Percentiles rank a stretch among this genome's conserved stretches.
phyloP scores from a whole-genome alignment of 768 basidiomycete species.

The Rickenella mellea region DNA sequence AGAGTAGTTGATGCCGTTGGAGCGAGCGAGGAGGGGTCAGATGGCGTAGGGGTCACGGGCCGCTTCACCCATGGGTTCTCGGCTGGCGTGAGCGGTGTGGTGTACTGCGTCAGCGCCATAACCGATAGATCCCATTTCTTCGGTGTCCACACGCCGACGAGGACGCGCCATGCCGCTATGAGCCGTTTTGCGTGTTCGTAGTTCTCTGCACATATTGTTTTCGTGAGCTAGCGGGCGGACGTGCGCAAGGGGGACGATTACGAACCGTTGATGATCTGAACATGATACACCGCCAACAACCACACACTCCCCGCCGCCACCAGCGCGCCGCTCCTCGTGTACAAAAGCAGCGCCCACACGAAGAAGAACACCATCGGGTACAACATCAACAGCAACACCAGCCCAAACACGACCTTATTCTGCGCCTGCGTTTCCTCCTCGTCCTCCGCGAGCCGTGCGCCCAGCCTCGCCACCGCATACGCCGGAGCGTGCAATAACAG shows the following conservation, averaged over 20 bases:
- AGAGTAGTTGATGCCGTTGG: slow-evolving; percentile 8
- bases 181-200: slow-evolving; percentile 80
- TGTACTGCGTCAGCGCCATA: slow-evolving; percentile 65
- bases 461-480: slow-evolving; percentile 72
- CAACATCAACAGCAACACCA: slow-evolving; percentile 56
- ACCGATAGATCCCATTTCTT: slow-evolving; percentile 73
- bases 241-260: slow-evolving; percentile 11
- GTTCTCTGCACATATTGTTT: slow-evolving; percentile 35
- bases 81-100: slow-evolving; percentile 52
- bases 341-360: slow-evolving; percentile 78
- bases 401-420: slow-evolving; percentile 88
- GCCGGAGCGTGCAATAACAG: slow-evolving; percentile 76
- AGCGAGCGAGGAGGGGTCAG: slow-evolving; percentile 12
- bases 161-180: slow-evolving; percentile 90
- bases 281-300: slow-evolving; percentile 79
- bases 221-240: slow-evolving; percentile 1
- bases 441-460: slow-evolving; percentile 64
- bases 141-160: slow-evolving; percentile 91
- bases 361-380: slow-evolving; percentile 81
- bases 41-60: slow-evolving; percentile 20
- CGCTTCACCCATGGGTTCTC: slow-evolving; percentile 66
- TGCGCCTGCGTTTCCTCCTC: slow-evolving; percentile 96
- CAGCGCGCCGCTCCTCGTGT: slow-evolving; percentile 63
- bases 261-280: slow-evolving; percentile 75
- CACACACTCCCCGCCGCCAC: slow-evolving; percentile 62